These are phyloP conservation scores for Edaphochlamys debaryana DNA, from an alignment of 139 green algal genomes.

Conservation along the genomic window DNA sequence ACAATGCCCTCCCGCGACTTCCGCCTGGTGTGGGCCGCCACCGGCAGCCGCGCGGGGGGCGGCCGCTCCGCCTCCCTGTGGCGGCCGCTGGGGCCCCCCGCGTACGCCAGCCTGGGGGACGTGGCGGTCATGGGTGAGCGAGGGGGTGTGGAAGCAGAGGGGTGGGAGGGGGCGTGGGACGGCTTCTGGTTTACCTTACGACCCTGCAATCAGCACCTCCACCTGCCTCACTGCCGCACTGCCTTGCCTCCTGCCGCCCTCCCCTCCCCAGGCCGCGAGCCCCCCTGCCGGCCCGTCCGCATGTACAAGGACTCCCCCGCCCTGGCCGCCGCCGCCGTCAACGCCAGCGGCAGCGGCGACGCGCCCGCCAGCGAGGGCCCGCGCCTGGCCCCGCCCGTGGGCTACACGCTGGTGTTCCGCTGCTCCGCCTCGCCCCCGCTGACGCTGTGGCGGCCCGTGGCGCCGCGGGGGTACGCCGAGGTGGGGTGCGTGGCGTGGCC, in stretches of 20 bases:
- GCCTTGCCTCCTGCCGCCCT: no score
- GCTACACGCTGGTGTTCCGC: conserved; percentile 83
- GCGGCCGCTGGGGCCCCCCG: conserved; percentile 37
- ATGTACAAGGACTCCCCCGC: conserved; percentile 70
- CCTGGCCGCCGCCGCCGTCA: conserved; percentile 38
- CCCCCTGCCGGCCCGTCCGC: conserved; percentile 68
- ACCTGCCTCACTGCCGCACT: no score
- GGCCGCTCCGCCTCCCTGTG: conserved; percentile 3
- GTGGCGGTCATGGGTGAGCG: conserved; percentile 54
- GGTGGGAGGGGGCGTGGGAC: not conserved
- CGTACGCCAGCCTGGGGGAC: conserved; percentile 79
- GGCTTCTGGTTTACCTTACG: no score
- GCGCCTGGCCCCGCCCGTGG: conserved; percentile 55
- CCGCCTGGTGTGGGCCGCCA: conserved; percentile 27
- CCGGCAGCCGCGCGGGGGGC: not conserved
- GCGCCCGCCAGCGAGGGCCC: conserved; percentile 35
- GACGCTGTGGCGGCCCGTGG: conserved; percentile 83
- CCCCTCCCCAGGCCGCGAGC: conserved; percentile 63
- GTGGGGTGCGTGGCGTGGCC: conserved; percentile 80
- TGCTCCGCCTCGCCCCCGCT: conserved; percentile 62
- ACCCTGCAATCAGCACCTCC: no score
- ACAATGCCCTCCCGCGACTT: conserved; percentile 33
- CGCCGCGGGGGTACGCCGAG: conserved; percentile 69
- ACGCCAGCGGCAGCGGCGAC: conserved; percentile 38
- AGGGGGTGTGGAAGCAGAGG: not conserved